Evolutionary conservation across 352 stramenopile genomes (phyloP).

Genomic region (Phytophthora tentaculata): DNA sequence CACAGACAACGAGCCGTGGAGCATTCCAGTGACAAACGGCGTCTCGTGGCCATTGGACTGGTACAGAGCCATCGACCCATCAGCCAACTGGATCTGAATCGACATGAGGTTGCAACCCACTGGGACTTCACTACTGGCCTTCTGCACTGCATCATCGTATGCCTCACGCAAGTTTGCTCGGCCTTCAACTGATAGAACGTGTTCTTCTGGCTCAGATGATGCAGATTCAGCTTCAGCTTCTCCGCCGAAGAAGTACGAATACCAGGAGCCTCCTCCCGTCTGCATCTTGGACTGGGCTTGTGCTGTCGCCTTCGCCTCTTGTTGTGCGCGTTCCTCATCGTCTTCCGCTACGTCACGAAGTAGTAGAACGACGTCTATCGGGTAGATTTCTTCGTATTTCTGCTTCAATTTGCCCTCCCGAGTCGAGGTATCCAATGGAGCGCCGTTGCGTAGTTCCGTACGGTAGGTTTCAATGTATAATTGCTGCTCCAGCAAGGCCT

Average conservation of each 20-base stretch:
- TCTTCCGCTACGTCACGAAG: slow-evolving; percentile 71
- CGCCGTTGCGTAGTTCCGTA: slow-evolving; percentile 50
- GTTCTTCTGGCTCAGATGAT: slow-evolving; percentile 34
- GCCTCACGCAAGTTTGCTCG: slow-evolving; percentile 72
- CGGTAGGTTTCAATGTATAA: slow-evolving; percentile 69
- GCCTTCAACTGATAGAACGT: slow-evolving; percentile 69
- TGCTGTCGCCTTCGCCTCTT: slow-evolving; percentile 37
- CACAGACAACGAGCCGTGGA: slow-evolving; percentile 59
- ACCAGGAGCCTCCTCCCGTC: slow-evolving; percentile 54
- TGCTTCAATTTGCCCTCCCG: slow-evolving; percentile 52
- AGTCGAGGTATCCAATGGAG: slow-evolving; percentile 43
- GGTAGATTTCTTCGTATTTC: slow-evolving; percentile 68
- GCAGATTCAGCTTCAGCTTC: slow-evolving; percentile 14
- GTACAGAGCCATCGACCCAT: slow-evolving; percentile 61
- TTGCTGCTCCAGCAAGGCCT: slow-evolving; percentile 56
- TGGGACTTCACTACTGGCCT: slow-evolving; percentile 56
- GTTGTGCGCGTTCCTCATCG: slow-evolving; percentile 46
- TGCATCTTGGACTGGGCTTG: slow-evolving; percentile 25
- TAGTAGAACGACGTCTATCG: slow-evolving; percentile 69
- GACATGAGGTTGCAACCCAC: slow-evolving; percentile 73
- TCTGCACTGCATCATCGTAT: slow-evolving; percentile 74
- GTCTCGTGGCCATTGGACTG: slow-evolving; percentile 46
- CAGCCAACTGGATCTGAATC: slow-evolving; percentile 65
- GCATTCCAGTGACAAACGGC: slow-evolving; percentile 53
- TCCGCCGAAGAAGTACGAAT: slow-evolving; percentile 81